Conservation (phyloP, 352 stramenopile genomes). For the Globisporangium canariense region DNA sequence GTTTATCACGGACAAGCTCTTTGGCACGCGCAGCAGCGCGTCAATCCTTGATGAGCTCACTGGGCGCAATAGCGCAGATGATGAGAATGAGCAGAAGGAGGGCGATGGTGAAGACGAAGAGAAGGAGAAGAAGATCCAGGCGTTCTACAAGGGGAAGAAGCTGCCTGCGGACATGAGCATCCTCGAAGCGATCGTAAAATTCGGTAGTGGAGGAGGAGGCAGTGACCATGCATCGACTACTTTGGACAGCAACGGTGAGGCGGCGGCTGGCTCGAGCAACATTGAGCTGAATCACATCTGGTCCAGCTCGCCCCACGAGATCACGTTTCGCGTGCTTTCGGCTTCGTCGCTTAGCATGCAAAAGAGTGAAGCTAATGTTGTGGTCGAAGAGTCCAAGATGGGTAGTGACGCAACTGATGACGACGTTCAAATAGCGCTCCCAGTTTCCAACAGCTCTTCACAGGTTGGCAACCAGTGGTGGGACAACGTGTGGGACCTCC, state of each 20-base stretch:
- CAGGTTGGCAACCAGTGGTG: constrained; percentile 26
- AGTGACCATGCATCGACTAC: neutral
- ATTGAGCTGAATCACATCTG: constrained; percentile 33
- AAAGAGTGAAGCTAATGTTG: neutral
- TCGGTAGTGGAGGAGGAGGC: constrained; percentile 6
- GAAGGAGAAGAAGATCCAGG: constrained; percentile 39
- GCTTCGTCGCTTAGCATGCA: constrained; percentile 7
- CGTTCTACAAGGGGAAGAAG: constrained; percentile 33
- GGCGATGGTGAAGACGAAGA: constrained; percentile 25
- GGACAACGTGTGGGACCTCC: constrained; percentile 63
- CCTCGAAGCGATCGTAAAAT: constrained; percentile 68
- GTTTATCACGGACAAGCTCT: constrained; percentile 69
- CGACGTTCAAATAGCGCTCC: neutral
- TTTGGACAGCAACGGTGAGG: neutral
- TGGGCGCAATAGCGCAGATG: constrained; percentile 15
- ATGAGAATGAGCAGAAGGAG: constrained; percentile 21
- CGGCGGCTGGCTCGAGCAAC: neutral
- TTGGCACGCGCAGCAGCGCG: constrained; percentile 27
- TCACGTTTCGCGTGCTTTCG: constrained; percentile 44
- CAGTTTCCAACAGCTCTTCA: neutral
- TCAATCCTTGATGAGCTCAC: constrained; percentile 36
- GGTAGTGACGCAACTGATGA: neutral
- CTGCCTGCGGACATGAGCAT: constrained; percentile 49
- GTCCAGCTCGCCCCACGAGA: constrained; percentile 43
- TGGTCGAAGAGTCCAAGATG: neutral